Conservation (phyloP, 441 rosid species). For the Omphalea diandra region DNA sequence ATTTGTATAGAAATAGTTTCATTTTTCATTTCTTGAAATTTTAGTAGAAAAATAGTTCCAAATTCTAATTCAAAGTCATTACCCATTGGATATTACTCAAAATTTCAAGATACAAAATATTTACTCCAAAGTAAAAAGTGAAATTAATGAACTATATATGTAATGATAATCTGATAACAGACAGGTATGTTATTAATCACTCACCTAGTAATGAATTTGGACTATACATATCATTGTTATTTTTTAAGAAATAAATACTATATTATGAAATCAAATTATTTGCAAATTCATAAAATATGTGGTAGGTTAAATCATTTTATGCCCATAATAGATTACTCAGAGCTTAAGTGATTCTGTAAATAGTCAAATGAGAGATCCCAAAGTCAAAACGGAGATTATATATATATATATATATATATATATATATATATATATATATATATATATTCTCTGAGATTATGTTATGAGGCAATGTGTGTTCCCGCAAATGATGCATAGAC, state of each 20-base stretch:
- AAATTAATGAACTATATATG: too few species aligned
- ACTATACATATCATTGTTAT: background rate
- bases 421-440: too few species aligned
- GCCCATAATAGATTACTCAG: constrained; percentile 2
- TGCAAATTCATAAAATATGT: background rate
- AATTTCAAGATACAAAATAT: too few species aligned
- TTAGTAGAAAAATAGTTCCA: background rate
- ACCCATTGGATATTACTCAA: too few species aligned
- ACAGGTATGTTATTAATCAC: background rate
- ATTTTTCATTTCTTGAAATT: background rate
- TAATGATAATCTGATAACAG: too few species aligned
- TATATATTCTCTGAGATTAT: constrained; percentile 1
- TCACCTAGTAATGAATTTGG: background rate
- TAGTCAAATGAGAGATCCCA: constrained; percentile 34
- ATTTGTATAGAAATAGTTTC: background rate
- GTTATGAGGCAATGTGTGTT: constrained; percentile 11
- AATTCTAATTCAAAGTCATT: too few species aligned
- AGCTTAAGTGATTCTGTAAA: constrained; percentile 8
- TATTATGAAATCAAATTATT: background rate
- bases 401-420: too few species aligned
- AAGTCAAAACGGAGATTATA: constrained; percentile 12
- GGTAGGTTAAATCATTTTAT: background rate
- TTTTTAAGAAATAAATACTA: too few species aligned
- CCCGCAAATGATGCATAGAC: constrained; percentile 23
- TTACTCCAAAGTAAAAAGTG: too few species aligned